phyloP scores from a whole-genome alignment of 192 early-diverging fungal genomes.

The Coemansia sp. region DNA sequence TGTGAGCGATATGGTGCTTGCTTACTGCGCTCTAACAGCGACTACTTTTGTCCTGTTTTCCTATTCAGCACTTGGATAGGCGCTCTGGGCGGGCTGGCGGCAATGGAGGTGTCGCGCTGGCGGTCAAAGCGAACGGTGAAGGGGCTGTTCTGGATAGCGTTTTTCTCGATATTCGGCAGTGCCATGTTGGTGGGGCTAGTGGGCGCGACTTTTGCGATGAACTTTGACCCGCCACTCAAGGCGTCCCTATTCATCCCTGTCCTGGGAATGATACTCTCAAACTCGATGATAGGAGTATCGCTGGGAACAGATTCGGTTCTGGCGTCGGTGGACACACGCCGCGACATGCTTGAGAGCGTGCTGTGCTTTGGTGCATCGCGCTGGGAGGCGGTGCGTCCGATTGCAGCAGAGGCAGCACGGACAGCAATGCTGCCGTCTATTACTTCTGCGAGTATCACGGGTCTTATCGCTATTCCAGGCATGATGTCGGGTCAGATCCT shows the following conservation, averaged over 20 bases:
- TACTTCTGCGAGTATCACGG: slow-evolving; percentile 75
- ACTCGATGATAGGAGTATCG: slow-evolving; percentile 70
- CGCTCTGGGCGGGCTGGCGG: slow-evolving; percentile 43
- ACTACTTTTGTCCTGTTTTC: neutral
- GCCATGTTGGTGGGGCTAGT: slow-evolving; percentile 20
- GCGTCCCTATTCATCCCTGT: slow-evolving; percentile 80
- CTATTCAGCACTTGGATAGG: slow-evolving; percentile 13
- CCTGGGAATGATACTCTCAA: slow-evolving; percentile 84
- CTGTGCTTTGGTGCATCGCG: slow-evolving; percentile 77
- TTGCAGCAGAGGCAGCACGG: slow-evolving; percentile 70
- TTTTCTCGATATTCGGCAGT: slow-evolving; percentile 50
- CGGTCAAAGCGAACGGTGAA: slow-evolving; percentile 65
- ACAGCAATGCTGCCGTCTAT: slow-evolving; percentile 78
- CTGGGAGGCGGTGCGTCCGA: slow-evolving; percentile 79
- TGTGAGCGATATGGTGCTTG: neutral
- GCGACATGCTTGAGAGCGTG: slow-evolving; percentile 55
- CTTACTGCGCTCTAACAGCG: neutral
- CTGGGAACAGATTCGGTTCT: slow-evolving; percentile 64
- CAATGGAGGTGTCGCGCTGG: slow-evolving; percentile 47
- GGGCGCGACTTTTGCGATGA: slow-evolving; percentile 62
- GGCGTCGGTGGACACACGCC: slow-evolving; percentile 53
- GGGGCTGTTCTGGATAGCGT: slow-evolving; percentile 68
- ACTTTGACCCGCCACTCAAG: slow-evolving; percentile 62
- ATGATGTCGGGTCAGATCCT: slow-evolving; percentile 90
- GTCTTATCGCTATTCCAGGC: slow-evolving; percentile 83